Evolutionary conservation across 2,329 filamentous ascomycete genomes (phyloP), one percentile per base, ranked within the genome.

Genomic region (Amylocarpus encephaloides): DNA sequence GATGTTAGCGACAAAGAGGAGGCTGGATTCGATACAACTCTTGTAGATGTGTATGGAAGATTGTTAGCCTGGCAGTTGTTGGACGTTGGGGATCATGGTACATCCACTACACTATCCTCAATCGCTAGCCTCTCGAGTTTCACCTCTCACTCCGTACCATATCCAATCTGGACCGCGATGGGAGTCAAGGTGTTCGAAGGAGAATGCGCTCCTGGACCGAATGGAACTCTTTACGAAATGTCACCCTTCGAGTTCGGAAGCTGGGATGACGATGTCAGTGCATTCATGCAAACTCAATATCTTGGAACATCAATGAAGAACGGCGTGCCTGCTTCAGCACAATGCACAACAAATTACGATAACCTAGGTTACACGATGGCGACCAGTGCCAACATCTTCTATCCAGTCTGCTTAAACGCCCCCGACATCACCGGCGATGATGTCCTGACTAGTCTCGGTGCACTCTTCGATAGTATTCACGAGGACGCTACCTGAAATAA

Each of bases 231-330:
- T 19, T 86, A 77, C 59, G 83, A 86, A 59, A 80, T 86, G 65
- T 75, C 72, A 53, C 80, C 83, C 1, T 85, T 74, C 66, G 83
- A 86, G 64, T 78, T 85, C 54, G 83, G 83, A 53, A 76, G 74
- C 15, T 85, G 76, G 69, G 83, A 86, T 62, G 68, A 70, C 0
- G 79, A 76, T 9, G 71, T 82, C 6, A 72, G 69, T 40, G 81
- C 79, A 34, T 86, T 86, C 61, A 78, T 72, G 9, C 76, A 75
- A 3, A 79, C 78, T 1, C 66, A 71, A 49, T 86, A 80, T 62
- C 71, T 84, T 22, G 83, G 79, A 26, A 80, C 80, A 43, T 71
- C 74, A 52, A 76, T 85, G 53, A 68, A 68, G 55, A 68, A 70
- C 44, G 83, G 82, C 55, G 40, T 52, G 2, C 66, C 71, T 26